Evolutionary conservation across 805 yeast species (phyloP).

Genomic region (Candida tibetensis): DNA sequence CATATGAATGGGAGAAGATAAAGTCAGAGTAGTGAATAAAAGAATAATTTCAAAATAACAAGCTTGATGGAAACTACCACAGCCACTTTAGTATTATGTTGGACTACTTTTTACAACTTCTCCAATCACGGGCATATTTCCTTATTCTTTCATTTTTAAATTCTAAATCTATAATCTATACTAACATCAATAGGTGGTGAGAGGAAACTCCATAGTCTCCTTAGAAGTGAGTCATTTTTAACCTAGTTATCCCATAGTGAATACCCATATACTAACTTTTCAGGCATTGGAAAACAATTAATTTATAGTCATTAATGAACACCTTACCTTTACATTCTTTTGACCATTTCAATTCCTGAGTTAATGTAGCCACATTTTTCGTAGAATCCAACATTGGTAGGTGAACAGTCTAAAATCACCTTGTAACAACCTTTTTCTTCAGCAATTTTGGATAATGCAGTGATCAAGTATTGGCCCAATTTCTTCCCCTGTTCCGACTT

Average conservation of each 20-base stretch:
- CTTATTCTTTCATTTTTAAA: no score
- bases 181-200: slow-evolving; percentile 45
- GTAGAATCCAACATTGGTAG: slow-evolving; percentile 78
- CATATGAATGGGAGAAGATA: no score
- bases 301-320: slow-evolving; percentile 11
- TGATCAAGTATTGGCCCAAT: slow-evolving; percentile 69
- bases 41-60: no score
- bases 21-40: no score
- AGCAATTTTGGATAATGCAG: slow-evolving; percentile 59
- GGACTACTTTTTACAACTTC: no score
- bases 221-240: slow-evolving; percentile 47
- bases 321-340: slow-evolving; percentile 33
- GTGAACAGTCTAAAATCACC: slow-evolving; percentile 84
- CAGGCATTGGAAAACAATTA: slow-evolving; percentile 35
- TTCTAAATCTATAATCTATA: no score
- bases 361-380: slow-evolving; percentile 77
- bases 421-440: slow-evolving; percentile 71
- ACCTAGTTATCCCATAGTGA: neutral
- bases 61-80: no score
- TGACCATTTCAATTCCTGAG: slow-evolving; percentile 70
- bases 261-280: slow-evolving; percentile 28
- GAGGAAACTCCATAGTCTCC: slow-evolving; percentile 78
- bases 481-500: slow-evolving; percentile 76
- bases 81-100: no score
- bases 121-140: no score